phyloP scores from a whole-genome alignment of 228 moss, liverwort and hornwort species.

The Sphagnum magellanicum region DNA sequence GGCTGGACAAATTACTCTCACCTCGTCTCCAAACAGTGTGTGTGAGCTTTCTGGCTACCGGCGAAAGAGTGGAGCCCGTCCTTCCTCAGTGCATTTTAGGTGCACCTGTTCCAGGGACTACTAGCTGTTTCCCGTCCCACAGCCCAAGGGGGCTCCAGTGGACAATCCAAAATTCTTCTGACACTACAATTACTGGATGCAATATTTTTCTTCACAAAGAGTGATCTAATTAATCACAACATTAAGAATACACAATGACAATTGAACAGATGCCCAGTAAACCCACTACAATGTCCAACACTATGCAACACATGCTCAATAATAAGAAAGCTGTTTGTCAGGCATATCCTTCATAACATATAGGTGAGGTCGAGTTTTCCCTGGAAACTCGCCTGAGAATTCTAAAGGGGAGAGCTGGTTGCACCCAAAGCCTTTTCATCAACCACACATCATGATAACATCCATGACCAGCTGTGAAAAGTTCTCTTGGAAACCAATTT shows the following conservation, averaged over 20 bases:
- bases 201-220: slow-evolving; percentile 46
- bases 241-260: slow-evolving; percentile 31
- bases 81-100: slow-evolving; percentile 99
- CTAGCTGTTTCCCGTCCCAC: slow-evolving; percentile 64
- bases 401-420: slow-evolving; percentile 77
- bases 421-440: slow-evolving; percentile 95
- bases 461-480: neutral
- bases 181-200: slow-evolving; percentile 63
- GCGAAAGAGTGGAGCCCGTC: slow-evolving; percentile 87
- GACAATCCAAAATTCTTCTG: slow-evolving; percentile 41
- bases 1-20: slow-evolving; percentile 95
- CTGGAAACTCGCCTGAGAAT: slow-evolving; percentile 78
- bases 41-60: slow-evolving; percentile 93
- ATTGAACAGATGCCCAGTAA: neutral
- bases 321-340: slow-evolving; percentile 6
- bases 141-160: slow-evolving; percentile 70
- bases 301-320: slow-evolving; percentile 9
- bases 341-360: slow-evolving; percentile 13
- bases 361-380: slow-evolving; percentile 61
- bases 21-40: slow-evolving; percentile 79
- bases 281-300: slow-evolving; percentile 1
- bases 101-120: slow-evolving; percentile 98
- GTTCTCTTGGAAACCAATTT: neutral
- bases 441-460: slow-evolving; percentile 30
- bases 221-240: slow-evolving; percentile 44